phyloP scores from a whole-genome alignment of 495 filamentous ascomycete genomes.

The Cudoniella acicularis region DNA sequence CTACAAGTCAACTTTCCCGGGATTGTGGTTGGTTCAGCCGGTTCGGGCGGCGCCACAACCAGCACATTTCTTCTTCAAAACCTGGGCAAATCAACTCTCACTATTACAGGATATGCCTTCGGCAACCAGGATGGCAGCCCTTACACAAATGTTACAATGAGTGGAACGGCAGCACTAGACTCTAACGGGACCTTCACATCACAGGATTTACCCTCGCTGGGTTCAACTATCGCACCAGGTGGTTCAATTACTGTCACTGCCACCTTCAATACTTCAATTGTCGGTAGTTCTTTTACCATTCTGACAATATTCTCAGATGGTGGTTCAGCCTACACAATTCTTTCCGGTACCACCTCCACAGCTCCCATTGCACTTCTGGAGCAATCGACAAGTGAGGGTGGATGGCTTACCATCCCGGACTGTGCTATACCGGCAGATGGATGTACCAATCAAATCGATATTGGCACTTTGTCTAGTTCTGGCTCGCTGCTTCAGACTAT shows the following conservation, averaged over 20 bases:
- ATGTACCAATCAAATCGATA: conserved; percentile 20
- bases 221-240: conserved; percentile 24
- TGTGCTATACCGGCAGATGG: conserved; percentile 16
- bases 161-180: conserved; percentile 24
- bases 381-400: conserved; percentile 25
- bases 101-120: conserved; percentile 33
- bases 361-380: conserved; percentile 28
- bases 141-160: conserved; percentile 16
- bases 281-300: conserved; percentile 25
- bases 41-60: conserved; percentile 23
- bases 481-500: conserved; percentile 22
- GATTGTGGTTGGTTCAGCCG: conserved; percentile 29
- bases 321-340: conserved; percentile 26
- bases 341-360: conserved; percentile 28
- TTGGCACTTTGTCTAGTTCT: conserved; percentile 13
- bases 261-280: conserved; percentile 26
- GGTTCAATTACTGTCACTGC: conserved; percentile 27
- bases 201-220: conserved; percentile 25
- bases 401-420: conserved; percentile 24
- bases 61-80: conserved; percentile 35
- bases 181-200: conserved; percentile 29
- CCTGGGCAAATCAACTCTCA: conserved; percentile 30
- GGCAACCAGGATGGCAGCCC: conserved; percentile 2
- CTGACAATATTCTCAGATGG: conserved; percentile 31
- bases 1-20: conserved; percentile 34